phyloP scores from a whole-genome alignment of 2,329 filamentous ascomycete genomes.

The Ophioceras dolichostomum region DNA sequence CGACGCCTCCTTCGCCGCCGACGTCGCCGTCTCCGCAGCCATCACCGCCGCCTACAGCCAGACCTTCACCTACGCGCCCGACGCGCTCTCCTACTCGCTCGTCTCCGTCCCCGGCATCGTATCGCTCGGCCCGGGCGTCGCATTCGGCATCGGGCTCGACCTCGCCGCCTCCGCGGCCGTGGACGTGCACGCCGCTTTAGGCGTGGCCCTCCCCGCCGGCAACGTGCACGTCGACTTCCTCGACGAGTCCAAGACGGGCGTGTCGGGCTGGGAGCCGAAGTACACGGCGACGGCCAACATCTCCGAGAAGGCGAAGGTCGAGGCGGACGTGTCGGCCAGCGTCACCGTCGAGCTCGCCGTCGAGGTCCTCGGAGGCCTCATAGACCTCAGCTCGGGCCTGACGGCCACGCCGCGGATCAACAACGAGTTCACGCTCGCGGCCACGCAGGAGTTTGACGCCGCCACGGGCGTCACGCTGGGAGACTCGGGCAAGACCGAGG shows the following conservation, averaged over 20 bases:
- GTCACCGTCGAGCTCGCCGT: constrained; percentile 10
- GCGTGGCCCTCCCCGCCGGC: constrained; percentile 4
- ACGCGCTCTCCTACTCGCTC: constrained; percentile 21
- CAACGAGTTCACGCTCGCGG: constrained; percentile 11
- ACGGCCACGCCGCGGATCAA: constrained; percentile 14
- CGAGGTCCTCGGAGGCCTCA: constrained; percentile 12
- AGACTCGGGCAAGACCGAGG: not conserved
- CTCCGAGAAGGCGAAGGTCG: constrained; percentile 9
- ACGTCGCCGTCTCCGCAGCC: constrained; percentile 21
- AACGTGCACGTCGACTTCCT: constrained; percentile 16
- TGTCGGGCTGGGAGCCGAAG: constrained; percentile 10
- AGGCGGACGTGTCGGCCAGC: constrained; percentile 12
- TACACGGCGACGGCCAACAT: constrained; percentile 8
- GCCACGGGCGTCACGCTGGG: not conserved
- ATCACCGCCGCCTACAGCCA: constrained; percentile 19
- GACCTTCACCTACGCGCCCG: constrained; percentile 21
- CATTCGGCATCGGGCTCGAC: constrained; percentile 1
- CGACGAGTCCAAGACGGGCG: constrained; percentile 7
- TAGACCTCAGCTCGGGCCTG: constrained; percentile 14
- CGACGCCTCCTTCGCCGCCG: constrained; percentile 22
- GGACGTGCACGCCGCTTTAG: not conserved
- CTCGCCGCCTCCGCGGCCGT: not conserved
- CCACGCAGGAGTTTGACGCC: constrained; percentile 8
- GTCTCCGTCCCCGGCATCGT: constrained; percentile 27
- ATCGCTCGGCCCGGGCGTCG: constrained; percentile 8